Base-by-base conservation (phyloP, 2,329 filamentous ascomycete species). In the Macroventuria anomochaeta region DNA sequence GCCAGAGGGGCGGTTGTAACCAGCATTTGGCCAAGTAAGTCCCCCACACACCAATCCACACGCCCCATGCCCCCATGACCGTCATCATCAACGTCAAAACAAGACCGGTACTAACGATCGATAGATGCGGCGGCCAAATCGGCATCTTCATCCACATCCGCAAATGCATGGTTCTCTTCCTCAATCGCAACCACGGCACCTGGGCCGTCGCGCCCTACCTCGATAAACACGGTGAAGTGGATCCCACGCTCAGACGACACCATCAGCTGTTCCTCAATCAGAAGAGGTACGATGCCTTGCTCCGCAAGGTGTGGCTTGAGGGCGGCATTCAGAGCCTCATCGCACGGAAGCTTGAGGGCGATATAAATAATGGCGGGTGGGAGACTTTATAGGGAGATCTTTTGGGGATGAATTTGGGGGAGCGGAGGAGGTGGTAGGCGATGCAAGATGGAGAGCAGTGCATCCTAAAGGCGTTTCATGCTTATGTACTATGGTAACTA, bases 291-390 rank as follows among this genome's bases (percentile, higher is more conserved):
- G 95, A 99, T 75, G 86, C 88, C 29, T 83, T 97, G 75, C 82
- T 97, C 52, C 83, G 95, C 43, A 90, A 88, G 63, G 86, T 93
- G 36, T 97, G 96, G 88, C 80, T 97, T 55, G 85, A 87, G 42
- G 92, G 97, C 66, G 88, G 89, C 4, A 86, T 99, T 23, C 93
- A 93, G 29, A 96, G 90, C 62, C 87, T 91, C 39, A 96, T 99
- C 71, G 90, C 89, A 61, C 83, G 95, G 62, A 93, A 91, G 75
- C 76, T 99, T 62, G 95, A 99, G 79, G 89, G 91, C 12, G 95
- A 99, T 74, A 91, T 97, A 37, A 99, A 99, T 71, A 97, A 91
- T 66, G 95, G 95, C 0, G 95, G 95, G 0, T 99, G 95, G 95
- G 95, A 99, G 79, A 97, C 79, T 28, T 63, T 82, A 60, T 82